phyloP scores from a whole-genome alignment of 768 basidiomycete species.

The Candolleomyces eurysporus region DNA sequence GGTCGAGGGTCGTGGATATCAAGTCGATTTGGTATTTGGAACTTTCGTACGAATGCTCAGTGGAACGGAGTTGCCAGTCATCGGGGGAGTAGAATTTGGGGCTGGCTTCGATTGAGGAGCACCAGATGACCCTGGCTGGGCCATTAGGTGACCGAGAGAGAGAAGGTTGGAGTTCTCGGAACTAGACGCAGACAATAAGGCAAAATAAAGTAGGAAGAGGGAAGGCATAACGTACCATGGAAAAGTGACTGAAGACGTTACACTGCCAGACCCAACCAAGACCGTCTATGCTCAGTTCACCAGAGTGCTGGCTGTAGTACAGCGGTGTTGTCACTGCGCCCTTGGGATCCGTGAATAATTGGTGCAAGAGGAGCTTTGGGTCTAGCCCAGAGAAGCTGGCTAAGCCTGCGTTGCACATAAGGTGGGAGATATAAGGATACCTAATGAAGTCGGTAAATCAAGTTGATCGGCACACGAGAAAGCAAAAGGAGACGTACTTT shows the following conservation, averaged over 20 bases:
- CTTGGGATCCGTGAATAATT: conserved; percentile 47
- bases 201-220: background rate
- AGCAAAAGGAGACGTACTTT: conserved; percentile 45
- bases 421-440: conserved; percentile 77
- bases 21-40: conserved; percentile 80
- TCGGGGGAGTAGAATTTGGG: conserved; percentile 52
- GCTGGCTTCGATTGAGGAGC: conserved; percentile 66
- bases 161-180: conserved; percentile 55
- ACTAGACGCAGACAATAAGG: conserved; percentile 36
- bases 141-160: conserved; percentile 47
- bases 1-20: conserved; percentile 55
- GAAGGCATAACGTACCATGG: conserved; percentile 50
- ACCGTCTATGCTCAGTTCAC: conserved; percentile 63
- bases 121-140: conserved; percentile 71
- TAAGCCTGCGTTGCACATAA: conserved; percentile 79
- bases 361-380: conserved; percentile 30
- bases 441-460: conserved; percentile 32
- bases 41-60: conserved; percentile 62
- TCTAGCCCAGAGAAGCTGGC: conserved; percentile 48
- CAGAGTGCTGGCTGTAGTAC: conserved; percentile 56
- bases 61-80: conserved; percentile 72
- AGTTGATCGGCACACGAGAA: background rate
- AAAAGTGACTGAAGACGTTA: conserved; percentile 81
- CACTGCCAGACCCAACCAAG: conserved; percentile 84
- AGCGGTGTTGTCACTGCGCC: conserved; percentile 49